Base-by-base conservation (phyloP, 176 grass and related monocot species). In the Leersia perrieri region DNA sequence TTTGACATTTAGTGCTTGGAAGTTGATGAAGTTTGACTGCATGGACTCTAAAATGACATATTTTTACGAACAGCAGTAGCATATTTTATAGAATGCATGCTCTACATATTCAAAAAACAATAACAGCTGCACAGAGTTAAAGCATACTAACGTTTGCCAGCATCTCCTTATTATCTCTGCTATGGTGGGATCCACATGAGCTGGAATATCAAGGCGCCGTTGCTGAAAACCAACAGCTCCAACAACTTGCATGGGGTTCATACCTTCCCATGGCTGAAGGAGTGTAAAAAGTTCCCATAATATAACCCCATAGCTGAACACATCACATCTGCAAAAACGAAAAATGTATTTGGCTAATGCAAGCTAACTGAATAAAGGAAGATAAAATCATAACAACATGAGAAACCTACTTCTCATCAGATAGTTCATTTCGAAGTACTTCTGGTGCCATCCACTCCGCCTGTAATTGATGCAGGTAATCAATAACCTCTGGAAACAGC, bases 401-500 rank as follows among this genome's bases (percentile, higher is more conserved):
- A 63, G 82, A 75, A 82, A 84, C 88, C 72, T 85, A 99, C 97
- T 99, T 99, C 88, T 99, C 97, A 84, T 99, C 91, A 26, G 93
- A 99, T 81, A 89, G 97, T 77, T 99, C 97, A 63, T 99, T 99
- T 76, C 91, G 86, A 81, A 99, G 97, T 45, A 99, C 84, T 88
- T 99, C 97, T 84, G 97, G 97, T 87, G 97, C 93, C 97, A 99
- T 99, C 97, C 97, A 99, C 73, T 99, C 97, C 0, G 97, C 97
- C 97, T 99, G 86, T 31, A 89, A 80, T 80, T 73, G 66, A 88
- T 73, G 22, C 67, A 84, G 9, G 25, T 60, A 23, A 72, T 86
- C 80, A 90, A 73, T 22, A 86, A 72, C 44, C 55, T 72, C 16
- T 71, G 42, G 12, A 73, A 60, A 60, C 16, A 83, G 18, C 18